Evolutionary conservation across 2,329 filamentous ascomycete species (phyloP).

Genomic region (Fusarium sambucinum): DNA sequence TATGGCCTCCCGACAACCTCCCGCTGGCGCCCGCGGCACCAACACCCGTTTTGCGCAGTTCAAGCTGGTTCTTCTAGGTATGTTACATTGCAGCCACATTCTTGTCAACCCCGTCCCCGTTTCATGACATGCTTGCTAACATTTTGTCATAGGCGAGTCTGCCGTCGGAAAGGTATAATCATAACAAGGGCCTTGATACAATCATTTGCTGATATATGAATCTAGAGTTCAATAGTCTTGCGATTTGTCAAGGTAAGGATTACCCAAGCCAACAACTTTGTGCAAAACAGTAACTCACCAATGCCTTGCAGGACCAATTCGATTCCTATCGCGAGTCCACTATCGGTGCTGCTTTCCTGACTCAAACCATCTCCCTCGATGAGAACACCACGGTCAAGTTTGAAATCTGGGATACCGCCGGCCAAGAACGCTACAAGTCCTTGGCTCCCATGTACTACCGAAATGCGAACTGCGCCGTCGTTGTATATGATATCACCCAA

Average conservation of each 20-base stretch:
- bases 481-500: constrained; percentile 99
- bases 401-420: constrained; percentile 99
- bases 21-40: constrained; percentile 70
- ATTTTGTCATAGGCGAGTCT: constrained; percentile 80
- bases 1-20: constrained; percentile 87
- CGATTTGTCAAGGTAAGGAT: constrained; percentile 91
- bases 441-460: constrained; percentile 99
- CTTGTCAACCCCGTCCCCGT: constrained; percentile 10
- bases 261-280: neutral
- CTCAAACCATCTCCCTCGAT: constrained; percentile 97
- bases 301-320: constrained; percentile 85
- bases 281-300: constrained; percentile 25
- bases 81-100: constrained; percentile 50
- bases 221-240: constrained; percentile 93
- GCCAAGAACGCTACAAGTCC: constrained; percentile 99
- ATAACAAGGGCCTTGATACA: constrained; percentile 6
- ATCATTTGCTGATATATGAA: constrained; percentile 37
- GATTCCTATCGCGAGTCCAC: constrained; percentile 97
- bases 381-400: constrained; percentile 99
- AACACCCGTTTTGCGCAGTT: constrained; percentile 97
- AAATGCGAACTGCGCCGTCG: constrained; percentile 98
- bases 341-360: constrained; percentile 98
- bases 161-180: constrained; percentile 92
- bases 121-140: constrained; percentile 53
- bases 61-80: constrained; percentile 97